phyloP scores from a whole-genome alignment of 148 eudicot genomes.

The Hydrangea macrophylla region DNA sequence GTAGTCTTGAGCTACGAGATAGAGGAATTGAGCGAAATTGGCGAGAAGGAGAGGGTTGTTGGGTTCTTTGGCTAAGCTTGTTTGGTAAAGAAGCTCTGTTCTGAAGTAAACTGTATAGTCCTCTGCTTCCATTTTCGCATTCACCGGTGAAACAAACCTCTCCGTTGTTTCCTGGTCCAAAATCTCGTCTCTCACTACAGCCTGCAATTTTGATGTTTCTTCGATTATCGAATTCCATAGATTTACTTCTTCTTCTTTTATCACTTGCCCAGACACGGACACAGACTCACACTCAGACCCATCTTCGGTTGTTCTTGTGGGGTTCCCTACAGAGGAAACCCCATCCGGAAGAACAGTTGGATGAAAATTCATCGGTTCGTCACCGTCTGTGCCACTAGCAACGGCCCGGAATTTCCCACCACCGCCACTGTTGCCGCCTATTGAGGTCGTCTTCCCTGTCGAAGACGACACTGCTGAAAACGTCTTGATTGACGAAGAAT shows the following conservation, averaged over 20 bases:
- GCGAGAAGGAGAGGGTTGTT: constrained; percentile 59
- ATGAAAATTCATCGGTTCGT: constrained; percentile 40
- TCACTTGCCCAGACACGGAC: constrained; percentile 41
- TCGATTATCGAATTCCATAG: constrained; percentile 60
- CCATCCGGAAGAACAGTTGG: constrained; percentile 41
- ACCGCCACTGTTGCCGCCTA: constrained; percentile 68
- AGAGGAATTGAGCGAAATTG: constrained; percentile 89
- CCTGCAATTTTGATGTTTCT: constrained; percentile 66
- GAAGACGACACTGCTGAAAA: constrained; percentile 31
- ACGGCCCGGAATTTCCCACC: constrained; percentile 48
- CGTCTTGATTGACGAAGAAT: constrained; percentile 28
- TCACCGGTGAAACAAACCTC: constrained; percentile 78
- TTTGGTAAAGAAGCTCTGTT: constrained; percentile 60
- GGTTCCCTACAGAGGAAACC: constrained; percentile 8
- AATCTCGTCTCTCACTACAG: constrained; percentile 29
- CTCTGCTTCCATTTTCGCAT: constrained; percentile 40
- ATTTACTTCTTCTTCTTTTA: constrained; percentile 31
- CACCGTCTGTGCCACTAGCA: constrained; percentile 68
- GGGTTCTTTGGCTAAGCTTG: constrained; percentile 58
- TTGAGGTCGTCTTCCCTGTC: constrained; percentile 37
- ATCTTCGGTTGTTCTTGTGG: constrained; percentile 25
- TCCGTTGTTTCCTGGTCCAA: constrained; percentile 53
- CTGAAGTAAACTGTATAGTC: constrained; percentile 41
- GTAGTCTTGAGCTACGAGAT: constrained; percentile 66
- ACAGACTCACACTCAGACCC: constrained; percentile 34